Base-by-base conservation (phyloP, 2,329 filamentous ascomycete genomes). In the Aspergillus ochraceus region DNA sequence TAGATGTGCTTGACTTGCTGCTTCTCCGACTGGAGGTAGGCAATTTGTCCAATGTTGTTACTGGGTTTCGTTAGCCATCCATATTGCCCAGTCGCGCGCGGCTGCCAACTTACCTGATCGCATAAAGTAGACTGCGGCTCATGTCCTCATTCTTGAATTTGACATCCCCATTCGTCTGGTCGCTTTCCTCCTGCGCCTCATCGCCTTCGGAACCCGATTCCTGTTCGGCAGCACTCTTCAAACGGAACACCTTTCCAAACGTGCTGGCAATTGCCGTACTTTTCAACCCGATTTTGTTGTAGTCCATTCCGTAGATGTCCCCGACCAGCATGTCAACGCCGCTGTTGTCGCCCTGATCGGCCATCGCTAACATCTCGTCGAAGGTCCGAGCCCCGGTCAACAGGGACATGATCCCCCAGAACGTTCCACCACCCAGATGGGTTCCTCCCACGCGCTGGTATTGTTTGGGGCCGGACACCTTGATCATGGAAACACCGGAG, bases 11-110 rank as follows among this genome's bases (percentile, higher is more conserved):
- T 90, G 26, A 98, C 82, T 50, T 89, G 86, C 78, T 99, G 94
- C 72, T 97, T 95, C 74, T 97, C 93, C 6, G 92, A 95, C 74
- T 98, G 95, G n/a, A 99, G 83, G 75, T 95, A 97, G 49, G 95
- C 92, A 68, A 99, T 96, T 79, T 99, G 95, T 17, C 95, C 95
- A 64, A 98, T 97, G 77, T 98, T 98, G 81, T 98, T 98, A 74
- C 90, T 94, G 32, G 30, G 6, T 52, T 52, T 47, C 6, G 64
- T 79, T 63, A 77, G 74, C 50, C 30, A 54, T 3, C 11, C 9
- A 26, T 11, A 3, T 42, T 42, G 14, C 22, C 8, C 11, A n/a
- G 20, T 32, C 63, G 59, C 46, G 59, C 54, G 58, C 63, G 19
- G 32, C 12, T 36, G 26, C 17, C 36, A 42, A 64, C 72, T 55